Percentiles rank a stretch among this genome's conserved stretches.
Evolutionary conservation across 2,329 filamentous ascomycete species (phyloP).

Genomic region (Grosmannia penicillata): DNA sequence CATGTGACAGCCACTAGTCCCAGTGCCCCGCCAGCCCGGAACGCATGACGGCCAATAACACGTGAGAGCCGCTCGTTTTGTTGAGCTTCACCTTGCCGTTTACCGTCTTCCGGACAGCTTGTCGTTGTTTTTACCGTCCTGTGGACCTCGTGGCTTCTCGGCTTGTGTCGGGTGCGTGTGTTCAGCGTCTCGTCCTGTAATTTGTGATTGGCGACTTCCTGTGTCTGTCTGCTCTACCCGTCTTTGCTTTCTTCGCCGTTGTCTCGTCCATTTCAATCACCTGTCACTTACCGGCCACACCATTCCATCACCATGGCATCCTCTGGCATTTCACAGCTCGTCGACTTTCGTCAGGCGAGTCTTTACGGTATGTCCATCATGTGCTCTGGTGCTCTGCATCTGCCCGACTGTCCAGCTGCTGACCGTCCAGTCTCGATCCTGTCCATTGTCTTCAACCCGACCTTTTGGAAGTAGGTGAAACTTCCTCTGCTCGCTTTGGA

Average conservation of each 20-base stretch:
- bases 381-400: background rate
- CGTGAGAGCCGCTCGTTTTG: background rate
- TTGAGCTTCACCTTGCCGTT: background rate
- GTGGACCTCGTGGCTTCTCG: background rate
- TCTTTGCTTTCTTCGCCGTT: background rate
- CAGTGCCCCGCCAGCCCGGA: constrained; percentile 2
- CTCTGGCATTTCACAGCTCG: constrained; percentile 16
- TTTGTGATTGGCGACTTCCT: background rate
- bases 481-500: constrained; percentile 5
- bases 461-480: constrained; percentile 99
- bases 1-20: background rate
- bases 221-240: background rate
- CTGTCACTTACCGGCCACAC: background rate
- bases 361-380: constrained; percentile 38
- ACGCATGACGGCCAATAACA: background rate
- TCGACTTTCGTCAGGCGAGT: constrained; percentile 54
- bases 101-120: background rate
- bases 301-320: constrained; percentile 2
- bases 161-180: too few species aligned
- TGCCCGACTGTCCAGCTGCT: too few species aligned
- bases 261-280: background rate
- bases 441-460: constrained; percentile 85
- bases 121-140: background rate
- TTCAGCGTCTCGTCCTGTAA: too few species aligned
- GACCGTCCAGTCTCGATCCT: constrained; percentile 53